phyloP scores from a whole-genome alignment of 768 basidiomycete genomes.

The Xanthoconium stramineum region DNA sequence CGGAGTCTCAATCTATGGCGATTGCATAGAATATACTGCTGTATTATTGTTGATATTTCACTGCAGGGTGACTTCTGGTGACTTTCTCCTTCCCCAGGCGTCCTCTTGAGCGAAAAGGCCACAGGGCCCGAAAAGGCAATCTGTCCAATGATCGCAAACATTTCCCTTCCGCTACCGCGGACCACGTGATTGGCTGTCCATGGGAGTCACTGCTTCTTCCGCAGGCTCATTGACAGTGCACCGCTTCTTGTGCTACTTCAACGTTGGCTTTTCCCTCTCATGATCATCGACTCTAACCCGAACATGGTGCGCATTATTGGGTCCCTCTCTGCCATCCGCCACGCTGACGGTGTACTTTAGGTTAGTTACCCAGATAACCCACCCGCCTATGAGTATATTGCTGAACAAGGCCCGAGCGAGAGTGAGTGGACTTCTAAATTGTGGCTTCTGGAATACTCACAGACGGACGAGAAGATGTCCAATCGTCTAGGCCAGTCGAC shows the following conservation, averaged over 20 bases:
- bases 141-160: slow-evolving; percentile 15
- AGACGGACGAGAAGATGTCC: slow-evolving; percentile 10
- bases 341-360: slow-evolving; percentile 6
- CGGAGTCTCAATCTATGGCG: too few species aligned
- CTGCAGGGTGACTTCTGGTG: too few species aligned
- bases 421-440: slow-evolving; percentile 22
- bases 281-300: slow-evolving; percentile 25
- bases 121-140: too few species aligned
- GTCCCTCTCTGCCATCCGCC: neutral
- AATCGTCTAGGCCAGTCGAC: slow-evolving; percentile 1
- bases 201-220: neutral
- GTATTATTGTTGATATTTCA: too few species aligned
- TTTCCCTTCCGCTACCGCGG: neutral
- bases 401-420: slow-evolving; percentile 23
- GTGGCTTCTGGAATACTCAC: neutral
- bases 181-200: slow-evolving; percentile 20
- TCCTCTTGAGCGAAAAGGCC: too few species aligned
- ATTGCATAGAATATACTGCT: too few species aligned
- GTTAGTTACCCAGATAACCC: slow-evolving; percentile 36
- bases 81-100: too few species aligned
- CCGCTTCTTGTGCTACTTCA: neutral
- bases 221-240: slow-evolving; percentile 14
- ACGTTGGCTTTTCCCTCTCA: slow-evolving; percentile 4
- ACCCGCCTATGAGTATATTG: slow-evolving; percentile 47
- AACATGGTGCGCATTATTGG: slow-evolving; percentile 23